Base-by-base conservation (phyloP, 768 basidiomycete species). In the Daedaleopsis nitida region DNA sequence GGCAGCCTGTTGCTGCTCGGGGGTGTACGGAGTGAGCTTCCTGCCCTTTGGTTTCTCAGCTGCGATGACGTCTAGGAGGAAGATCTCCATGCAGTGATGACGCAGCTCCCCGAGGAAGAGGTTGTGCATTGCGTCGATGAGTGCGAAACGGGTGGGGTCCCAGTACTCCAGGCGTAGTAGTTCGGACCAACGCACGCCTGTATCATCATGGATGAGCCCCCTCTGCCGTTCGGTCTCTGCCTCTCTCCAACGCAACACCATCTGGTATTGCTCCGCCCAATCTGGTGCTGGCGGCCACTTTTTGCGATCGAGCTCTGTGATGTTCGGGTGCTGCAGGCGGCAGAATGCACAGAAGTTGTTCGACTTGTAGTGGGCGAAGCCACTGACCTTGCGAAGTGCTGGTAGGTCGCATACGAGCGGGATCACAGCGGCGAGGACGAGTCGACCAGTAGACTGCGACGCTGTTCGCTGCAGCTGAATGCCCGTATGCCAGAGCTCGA, bases 61-160 rank as follows among this genome's bases (percentile, higher is more conserved):
- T n/a, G 24, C 53, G 6, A 54, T 68, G 5, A 60, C 55, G 52
- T 68, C 70, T 1, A 32, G 7, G 27, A 3, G 27, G 27, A 32
- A 32, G 7, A 75, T 44, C 1, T 63, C 52, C 5, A 70, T 67
- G 47, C 70, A 73, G 53, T 80, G 78, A 21, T 73, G 68, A 21
- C 70, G 64, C 5, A 77, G 57, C 1, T 72, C 48, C 7, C 76
- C 75, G 1, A 80, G 70, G 42, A 75, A 72, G 0, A 80, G 65
- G 17, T 69, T 73, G 61, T 81, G 80, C 78, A 80, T 80, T 1
- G 74, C 57, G 53, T 81, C 78, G 11, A 80, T 63, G 0, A 77
- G 64, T 5, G 72, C 51, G 49, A 65, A 74, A 5, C 57, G 52
- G 2, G 69, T 66, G 0, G 73, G 72, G 59, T 79, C 72, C 73